Conservation (phyloP, 2,329 filamentous ascomycete genomes). For the Alternaria sp. region DNA sequence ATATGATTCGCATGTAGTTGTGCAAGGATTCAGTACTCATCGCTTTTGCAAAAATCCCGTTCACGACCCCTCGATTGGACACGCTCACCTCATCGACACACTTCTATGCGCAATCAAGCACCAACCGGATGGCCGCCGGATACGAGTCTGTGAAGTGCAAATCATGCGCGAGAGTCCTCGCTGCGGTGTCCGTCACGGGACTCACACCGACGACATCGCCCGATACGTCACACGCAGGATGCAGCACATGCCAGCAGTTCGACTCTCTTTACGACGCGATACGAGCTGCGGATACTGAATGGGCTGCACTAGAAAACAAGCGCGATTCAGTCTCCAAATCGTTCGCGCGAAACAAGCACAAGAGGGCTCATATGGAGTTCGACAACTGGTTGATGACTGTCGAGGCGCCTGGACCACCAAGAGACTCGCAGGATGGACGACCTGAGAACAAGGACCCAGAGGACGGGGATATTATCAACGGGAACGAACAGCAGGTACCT, state of each 20-base stretch:
- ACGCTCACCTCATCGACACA: neutral
- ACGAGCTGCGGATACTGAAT: constrained; percentile 25
- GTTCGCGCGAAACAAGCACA: constrained; percentile 25
- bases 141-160: constrained; percentile 15
- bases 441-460: neutral
- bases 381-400: constrained; percentile 40
- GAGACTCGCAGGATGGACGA: constrained; percentile 2
- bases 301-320: constrained; percentile 21
- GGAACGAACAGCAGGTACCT: constrained; percentile 6
- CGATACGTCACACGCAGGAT: constrained; percentile 13
- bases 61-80: neutral
- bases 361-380: constrained; percentile 29
- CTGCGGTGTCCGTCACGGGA: constrained; percentile 21
- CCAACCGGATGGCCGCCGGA: constrained; percentile 7
- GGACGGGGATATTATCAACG: neutral
- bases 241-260: constrained; percentile 32
- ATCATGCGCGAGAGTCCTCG: constrained; percentile 20
- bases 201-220: constrained; percentile 14
- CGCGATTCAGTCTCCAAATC: constrained; percentile 24
- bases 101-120: neutral
- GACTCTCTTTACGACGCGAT: constrained; percentile 25
- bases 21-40: neutral
- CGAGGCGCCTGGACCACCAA: constrained; percentile 20
- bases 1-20: neutral
- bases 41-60: neutral